These are phyloP conservation scores for Calocybe indica DNA, from an alignment of 768 basidiomycete genomes.

Conservation along the genomic window DNA sequence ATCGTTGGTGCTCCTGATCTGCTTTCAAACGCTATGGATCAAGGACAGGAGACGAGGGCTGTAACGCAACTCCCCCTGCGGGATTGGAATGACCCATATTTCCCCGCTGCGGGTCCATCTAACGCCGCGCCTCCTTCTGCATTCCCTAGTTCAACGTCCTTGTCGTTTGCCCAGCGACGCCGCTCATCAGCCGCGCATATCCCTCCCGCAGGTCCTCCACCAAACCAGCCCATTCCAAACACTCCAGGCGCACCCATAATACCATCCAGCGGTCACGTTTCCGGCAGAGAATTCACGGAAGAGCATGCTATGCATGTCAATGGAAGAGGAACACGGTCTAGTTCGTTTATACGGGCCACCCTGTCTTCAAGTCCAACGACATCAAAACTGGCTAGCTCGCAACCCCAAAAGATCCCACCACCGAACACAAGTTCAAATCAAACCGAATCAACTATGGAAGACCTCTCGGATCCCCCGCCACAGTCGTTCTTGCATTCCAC, in stretches of 20 bases:
- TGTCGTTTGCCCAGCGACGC: constrained; percentile 43
- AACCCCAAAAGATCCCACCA: constrained; percentile 10
- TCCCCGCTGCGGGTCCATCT: constrained; percentile 23
- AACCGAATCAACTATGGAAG: constrained; percentile 33
- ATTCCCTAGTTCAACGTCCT: constrained; percentile 18
- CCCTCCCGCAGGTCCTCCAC: constrained; percentile 67
- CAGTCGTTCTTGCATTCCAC: constrained; percentile 40
- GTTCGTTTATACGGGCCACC: constrained; percentile 29
- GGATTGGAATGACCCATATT: constrained; percentile 30
- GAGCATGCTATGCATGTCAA: constrained; percentile 17
- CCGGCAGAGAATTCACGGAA: constrained; percentile 16
- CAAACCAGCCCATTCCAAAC: constrained; percentile 68
- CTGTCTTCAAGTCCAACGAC: constrained; percentile 47
- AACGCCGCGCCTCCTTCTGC: constrained; percentile 23
- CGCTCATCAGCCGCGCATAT: constrained; percentile 63
- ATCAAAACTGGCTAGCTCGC: constrained; percentile 58
- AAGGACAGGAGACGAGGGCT: constrained; percentile 29
- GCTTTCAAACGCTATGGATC: constrained; percentile 24
- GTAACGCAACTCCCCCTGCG: constrained; percentile 21
- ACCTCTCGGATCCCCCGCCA: constrained; percentile 54
- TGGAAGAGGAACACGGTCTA: constrained; percentile 24
- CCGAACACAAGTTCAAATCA: constrained; percentile 3
- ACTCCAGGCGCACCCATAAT: constrained; percentile 29
- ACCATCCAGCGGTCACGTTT: constrained; percentile 11
- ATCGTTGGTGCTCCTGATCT: background rate